phyloP scores from a whole-genome alignment of 768 basidiomycete genomes.

The Mycena rosella region DNA sequence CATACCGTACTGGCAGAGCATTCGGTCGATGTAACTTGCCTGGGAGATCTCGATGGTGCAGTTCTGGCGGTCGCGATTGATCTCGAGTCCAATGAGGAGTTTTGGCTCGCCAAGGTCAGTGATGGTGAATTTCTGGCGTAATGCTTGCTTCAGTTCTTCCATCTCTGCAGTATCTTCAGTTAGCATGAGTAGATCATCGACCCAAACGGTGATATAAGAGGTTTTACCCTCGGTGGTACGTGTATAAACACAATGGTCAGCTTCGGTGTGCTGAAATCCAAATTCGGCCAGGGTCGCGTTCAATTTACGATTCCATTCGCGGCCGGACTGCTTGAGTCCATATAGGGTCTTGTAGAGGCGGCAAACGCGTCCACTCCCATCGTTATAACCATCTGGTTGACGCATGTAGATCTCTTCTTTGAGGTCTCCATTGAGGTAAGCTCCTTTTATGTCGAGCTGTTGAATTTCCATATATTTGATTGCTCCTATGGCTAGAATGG shows the following conservation, averaged over 20 bases:
- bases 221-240: constrained; percentile 10
- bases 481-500: constrained; percentile 5
- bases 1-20: constrained; percentile 2
- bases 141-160: neutral
- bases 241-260: constrained; percentile 8
- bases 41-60: neutral
- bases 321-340: constrained; percentile 6
- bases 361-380: constrained; percentile 2
- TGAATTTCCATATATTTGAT: constrained; percentile 2
- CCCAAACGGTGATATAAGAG: constrained; percentile 14
- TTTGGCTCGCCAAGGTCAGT: neutral
- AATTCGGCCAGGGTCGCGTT: constrained; percentile 4
- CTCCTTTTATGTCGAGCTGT: constrained; percentile 5
- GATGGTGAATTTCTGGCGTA: neutral
- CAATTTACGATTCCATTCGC: neutral
- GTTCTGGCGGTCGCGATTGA: neutral
- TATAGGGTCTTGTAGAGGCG: constrained; percentile 3
- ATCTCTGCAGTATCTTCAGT: neutral
- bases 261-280: constrained; percentile 5
- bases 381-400: constrained; percentile 4
- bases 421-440: no score
- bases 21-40: constrained; percentile 5
- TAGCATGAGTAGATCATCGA: constrained; percentile 10
- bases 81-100: constrained; percentile 8
- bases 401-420: constrained; percentile 3